Conservation (phyloP, 108 stramenopile genomes). For the Nitzschia sp. region DNA sequence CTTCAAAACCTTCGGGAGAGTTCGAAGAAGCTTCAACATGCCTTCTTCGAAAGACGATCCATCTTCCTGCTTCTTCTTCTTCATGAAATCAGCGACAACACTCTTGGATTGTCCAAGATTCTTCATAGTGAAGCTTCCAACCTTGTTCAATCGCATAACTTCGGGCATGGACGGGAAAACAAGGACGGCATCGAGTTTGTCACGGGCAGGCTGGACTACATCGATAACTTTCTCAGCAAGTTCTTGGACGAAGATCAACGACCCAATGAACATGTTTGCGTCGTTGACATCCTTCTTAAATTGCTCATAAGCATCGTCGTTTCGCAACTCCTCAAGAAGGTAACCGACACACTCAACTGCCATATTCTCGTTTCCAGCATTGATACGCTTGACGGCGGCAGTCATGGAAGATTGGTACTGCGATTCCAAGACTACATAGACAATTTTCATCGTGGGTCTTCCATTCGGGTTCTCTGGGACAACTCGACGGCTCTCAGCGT, state of each 20-base stretch:
- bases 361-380: slow-evolving; percentile 92
- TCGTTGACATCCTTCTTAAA: slow-evolving; percentile 92
- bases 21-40: slow-evolving; percentile 95
- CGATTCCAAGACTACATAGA: slow-evolving; percentile 96
- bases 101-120: slow-evolving; percentile 95
- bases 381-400: slow-evolving; percentile 93
- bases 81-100: slow-evolving; percentile 96
- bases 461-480: slow-evolving; percentile 80
- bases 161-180: slow-evolving; percentile 98
- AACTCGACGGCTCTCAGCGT: slow-evolving; percentile 87
- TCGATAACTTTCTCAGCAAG: slow-evolving; percentile 94
- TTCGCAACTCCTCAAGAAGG: slow-evolving; percentile 91
- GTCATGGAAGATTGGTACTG: slow-evolving; percentile 97
- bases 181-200: slow-evolving; percentile 89
- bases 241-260: slow-evolving; percentile 97
- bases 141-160: slow-evolving; percentile 97
- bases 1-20: slow-evolving; percentile 95
- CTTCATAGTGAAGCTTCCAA: slow-evolving; percentile 95
- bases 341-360: slow-evolving; percentile 97
- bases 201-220: slow-evolving; percentile 86
- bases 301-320: slow-evolving; percentile 84
- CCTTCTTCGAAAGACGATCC: slow-evolving; percentile 97
- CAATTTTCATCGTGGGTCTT: slow-evolving; percentile 86
- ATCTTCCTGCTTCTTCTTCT: slow-evolving; percentile 97
- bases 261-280: slow-evolving; percentile 96